Conservation (phyloP, 176 grass and related monocot species). For the Melocanna baccifera region DNA sequence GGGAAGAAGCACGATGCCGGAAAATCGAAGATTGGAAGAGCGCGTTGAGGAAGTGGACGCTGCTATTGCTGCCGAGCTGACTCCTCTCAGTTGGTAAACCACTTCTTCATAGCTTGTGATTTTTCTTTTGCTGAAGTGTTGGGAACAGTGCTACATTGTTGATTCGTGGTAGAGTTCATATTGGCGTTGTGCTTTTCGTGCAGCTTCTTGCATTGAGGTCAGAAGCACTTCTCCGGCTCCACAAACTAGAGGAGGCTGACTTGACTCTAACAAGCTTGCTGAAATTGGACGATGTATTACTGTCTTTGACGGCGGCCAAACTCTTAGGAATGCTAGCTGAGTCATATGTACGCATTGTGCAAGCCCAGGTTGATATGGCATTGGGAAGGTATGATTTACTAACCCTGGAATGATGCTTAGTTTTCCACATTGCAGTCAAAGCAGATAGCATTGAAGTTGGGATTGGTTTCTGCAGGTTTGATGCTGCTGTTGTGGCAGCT, state of each 20-base stretch:
- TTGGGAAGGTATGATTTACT: conserved; percentile 64
- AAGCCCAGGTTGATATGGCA: conserved; percentile 86
- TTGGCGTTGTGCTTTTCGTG: neutral
- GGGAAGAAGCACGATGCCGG: conserved; percentile 60
- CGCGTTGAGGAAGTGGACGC: conserved; percentile 82
- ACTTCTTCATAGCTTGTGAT: neutral
- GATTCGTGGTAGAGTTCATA: conserved; percentile 25
- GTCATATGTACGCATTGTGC: conserved; percentile 74
- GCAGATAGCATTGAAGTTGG: neutral
- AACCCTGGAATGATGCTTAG: conserved; percentile 18
- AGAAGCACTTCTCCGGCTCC: conserved; percentile 79
- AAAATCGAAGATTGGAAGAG: conserved; percentile 90
- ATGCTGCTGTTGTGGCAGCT: conserved; percentile 63
- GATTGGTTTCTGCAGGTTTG: conserved; percentile 72
- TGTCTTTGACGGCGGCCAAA: conserved; percentile 37
- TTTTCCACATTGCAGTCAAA: conserved; percentile 20
- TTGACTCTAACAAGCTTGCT: conserved; percentile 51
- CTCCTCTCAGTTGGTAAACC: conserved; percentile 67
- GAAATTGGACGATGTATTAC: conserved; percentile 54
- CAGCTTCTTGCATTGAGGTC: conserved; percentile 84
- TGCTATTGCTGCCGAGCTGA: conserved; percentile 67
- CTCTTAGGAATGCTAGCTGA: conserved; percentile 64
- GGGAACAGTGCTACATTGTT: neutral
- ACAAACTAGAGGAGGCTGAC: conserved; percentile 79
- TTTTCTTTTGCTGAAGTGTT: neutral